Base-by-base conservation (phyloP, 306 rosid species). In the Vigna angularis region DNA sequence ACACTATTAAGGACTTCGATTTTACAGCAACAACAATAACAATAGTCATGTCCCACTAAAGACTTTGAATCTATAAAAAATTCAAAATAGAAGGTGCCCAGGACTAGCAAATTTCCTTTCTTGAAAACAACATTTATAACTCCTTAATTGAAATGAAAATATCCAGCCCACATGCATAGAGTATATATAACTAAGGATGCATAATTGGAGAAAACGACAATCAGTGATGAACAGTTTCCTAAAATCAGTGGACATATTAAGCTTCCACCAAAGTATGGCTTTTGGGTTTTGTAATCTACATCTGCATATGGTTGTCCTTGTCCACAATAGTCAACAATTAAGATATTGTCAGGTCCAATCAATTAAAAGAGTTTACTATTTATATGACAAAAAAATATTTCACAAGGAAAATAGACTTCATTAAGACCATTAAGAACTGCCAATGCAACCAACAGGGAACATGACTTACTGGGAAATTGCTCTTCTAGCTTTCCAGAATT, bases 401-500 rank as follows among this genome's bases (percentile, higher is more conserved):
- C 59, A 57, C 32, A 64, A 66, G 75, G 34, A 30, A 52, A 8
- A 28, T 48, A 61, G 16, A 52, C 68, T 69, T 67, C 66, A 42
- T 75, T 66, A 40, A 80, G 57, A 83, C 66, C 62, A 66, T 70
- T 24, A 73, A 66, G 45, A 87, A 85, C 58, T 5, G 77, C 66
- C 18, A 24, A 72, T 62, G 77, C 49, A 30, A 48, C 26, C 70
- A 51, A 62, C 66, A n/a, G 72, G 56, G 5, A 79, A 45, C 15
- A 15, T 66, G 57, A 83, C 98, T 87, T 93, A 96, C 99, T 85
- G 87, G 86, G 79, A 86, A 72, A 96, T 96, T 58, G 85, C 98
- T 82, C 82, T 93, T 86, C 99, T 91, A 9, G 99, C 99, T 87
- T 90, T 96, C 99, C 96, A 93, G 84, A 96, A 96, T 83, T 87